These are phyloP conservation scores for Nymphaea colorata DNA, from an alignment of 164 flowering plant genomes.

Conservation along the genomic window DNA sequence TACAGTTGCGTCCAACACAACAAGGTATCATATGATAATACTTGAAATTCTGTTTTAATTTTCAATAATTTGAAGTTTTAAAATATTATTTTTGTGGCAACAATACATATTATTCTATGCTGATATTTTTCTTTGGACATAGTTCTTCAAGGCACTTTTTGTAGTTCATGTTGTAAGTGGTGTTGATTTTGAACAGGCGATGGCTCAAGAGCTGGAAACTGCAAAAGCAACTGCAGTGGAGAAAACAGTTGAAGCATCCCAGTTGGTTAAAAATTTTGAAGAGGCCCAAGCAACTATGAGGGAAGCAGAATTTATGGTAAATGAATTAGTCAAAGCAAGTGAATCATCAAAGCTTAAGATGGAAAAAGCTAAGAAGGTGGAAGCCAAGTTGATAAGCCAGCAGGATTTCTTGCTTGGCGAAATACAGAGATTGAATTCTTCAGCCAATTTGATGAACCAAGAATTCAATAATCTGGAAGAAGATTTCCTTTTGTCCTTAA, in stretches of 20 bases:
- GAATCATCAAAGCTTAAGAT: slow-evolving; percentile 55
- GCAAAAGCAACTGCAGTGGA: slow-evolving; percentile 44
- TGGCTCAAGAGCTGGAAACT: slow-evolving; percentile 49
- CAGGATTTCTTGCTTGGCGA: slow-evolving; percentile 27
- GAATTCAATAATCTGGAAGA: slow-evolving; percentile 33
- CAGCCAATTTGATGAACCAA: slow-evolving; percentile 24
- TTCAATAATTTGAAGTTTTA: neutral
- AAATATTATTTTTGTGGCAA: neutral
- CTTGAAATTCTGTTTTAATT: neutral
- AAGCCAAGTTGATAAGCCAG: slow-evolving; percentile 22
- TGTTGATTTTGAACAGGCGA: slow-evolving; percentile 24
- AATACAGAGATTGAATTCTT: slow-evolving; percentile 35
- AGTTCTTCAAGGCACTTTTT: too few relatives aligned
- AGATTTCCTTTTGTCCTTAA: slow-evolving; percentile 24
- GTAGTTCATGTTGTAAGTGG: too few relatives aligned
- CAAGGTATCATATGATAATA: slow-evolving; percentile 30
- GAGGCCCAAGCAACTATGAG: slow-evolving; percentile 67
- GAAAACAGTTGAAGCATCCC: slow-evolving; percentile 59
- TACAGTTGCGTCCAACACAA: slow-evolving; percentile 31
- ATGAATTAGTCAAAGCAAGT: slow-evolving; percentile 63
- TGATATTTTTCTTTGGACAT: too few relatives aligned
- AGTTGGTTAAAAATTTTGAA: slow-evolving; percentile 57
- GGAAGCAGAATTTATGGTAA: slow-evolving; percentile 78
- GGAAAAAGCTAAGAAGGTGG: slow-evolving; percentile 29
- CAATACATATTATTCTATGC: too few relatives aligned